Evolutionary conservation across 805 yeast species (phyloP).

Genomic region (Candida saitoana): DNA sequence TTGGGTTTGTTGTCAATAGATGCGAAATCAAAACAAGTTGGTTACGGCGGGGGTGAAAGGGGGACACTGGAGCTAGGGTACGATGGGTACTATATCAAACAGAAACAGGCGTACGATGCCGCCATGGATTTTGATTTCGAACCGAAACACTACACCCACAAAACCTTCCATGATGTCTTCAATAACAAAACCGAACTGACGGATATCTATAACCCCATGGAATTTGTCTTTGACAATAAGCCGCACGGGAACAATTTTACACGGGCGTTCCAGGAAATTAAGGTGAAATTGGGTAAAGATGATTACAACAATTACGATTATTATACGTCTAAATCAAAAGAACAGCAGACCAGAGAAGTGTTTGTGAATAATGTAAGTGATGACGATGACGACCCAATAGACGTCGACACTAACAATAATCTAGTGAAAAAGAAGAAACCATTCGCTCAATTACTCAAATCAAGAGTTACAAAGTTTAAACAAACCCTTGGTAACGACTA

Average conservation of each 20-base stretch:
- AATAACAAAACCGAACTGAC: constrained; percentile 25
- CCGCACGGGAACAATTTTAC: constrained; percentile 20
- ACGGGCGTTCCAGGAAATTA: constrained; percentile 26
- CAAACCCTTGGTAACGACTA: constrained; percentile 20
- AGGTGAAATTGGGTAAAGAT: constrained; percentile 25
- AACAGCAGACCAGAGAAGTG: constrained; percentile 14
- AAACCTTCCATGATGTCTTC: constrained; percentile 37
- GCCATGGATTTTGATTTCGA: constrained; percentile 22
- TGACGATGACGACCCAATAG: constrained; percentile 12
- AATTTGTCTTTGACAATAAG: constrained; percentile 31
- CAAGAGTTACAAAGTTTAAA: constrained; percentile 20
- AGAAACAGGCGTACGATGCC: constrained; percentile 31
- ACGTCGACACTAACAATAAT: background rate
- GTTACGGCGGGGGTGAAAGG: background rate
- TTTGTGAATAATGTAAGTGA: constrained; percentile 16
- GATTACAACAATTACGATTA: constrained; percentile 35
- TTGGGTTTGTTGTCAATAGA: background rate
- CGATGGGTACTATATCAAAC: constrained; percentile 34
- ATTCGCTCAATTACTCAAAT: constrained; percentile 8
- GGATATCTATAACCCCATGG: constrained; percentile 36
- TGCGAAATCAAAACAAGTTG: background rate
- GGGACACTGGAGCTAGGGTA: background rate
- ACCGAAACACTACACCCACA: constrained; percentile 36
- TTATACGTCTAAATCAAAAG: constrained; percentile 16
- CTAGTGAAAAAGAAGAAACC: constrained; percentile 4